phyloP scores from a whole-genome alignment of 176 grass and related monocot species.

The Cocos nucifera region DNA sequence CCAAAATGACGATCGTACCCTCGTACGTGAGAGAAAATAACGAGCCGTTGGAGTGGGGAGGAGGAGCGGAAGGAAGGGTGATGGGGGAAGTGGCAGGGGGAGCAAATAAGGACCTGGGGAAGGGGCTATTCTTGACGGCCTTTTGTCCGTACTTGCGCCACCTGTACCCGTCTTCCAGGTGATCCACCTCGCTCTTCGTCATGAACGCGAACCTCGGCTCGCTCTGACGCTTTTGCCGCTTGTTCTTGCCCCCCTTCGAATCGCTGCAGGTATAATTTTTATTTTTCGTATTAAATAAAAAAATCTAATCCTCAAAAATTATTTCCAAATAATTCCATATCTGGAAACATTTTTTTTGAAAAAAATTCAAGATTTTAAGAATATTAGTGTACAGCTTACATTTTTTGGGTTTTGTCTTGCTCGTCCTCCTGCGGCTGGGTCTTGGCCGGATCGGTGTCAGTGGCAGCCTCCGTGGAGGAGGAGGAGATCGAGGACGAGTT shows the following conservation, averaged over 20 bases:
- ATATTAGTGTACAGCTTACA: too few species aligned
- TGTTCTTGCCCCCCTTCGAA: constrained; percentile 8
- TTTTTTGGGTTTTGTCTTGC: neutral
- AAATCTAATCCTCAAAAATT: too few species aligned
- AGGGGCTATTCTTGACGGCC: constrained; percentile 80
- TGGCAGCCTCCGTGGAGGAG: constrained; percentile 11
- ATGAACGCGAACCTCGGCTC: constrained; percentile 75
- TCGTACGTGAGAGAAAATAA: too few species aligned
- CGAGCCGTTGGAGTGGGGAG: too few species aligned
- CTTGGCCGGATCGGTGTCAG: neutral
- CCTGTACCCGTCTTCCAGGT: constrained; percentile 68
- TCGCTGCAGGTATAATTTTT: too few species aligned
- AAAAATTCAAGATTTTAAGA: too few species aligned
- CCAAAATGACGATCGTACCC: too few species aligned
- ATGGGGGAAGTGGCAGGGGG: too few species aligned
- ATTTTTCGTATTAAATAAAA: too few species aligned
- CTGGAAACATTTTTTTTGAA: too few species aligned
- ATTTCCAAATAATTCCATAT: too few species aligned
- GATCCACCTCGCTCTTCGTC: constrained; percentile 71
- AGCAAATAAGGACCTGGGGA: constrained; percentile 30
- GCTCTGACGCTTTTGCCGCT: constrained; percentile 48
- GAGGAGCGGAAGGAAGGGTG: too few species aligned
- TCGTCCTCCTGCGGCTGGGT: neutral
- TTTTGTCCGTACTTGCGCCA: constrained; percentile 91
- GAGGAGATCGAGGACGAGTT: constrained; percentile 11